phyloP scores from a whole-genome alignment of 2,329 filamentous ascomycete species.

The Penicillium sp. region DNA sequence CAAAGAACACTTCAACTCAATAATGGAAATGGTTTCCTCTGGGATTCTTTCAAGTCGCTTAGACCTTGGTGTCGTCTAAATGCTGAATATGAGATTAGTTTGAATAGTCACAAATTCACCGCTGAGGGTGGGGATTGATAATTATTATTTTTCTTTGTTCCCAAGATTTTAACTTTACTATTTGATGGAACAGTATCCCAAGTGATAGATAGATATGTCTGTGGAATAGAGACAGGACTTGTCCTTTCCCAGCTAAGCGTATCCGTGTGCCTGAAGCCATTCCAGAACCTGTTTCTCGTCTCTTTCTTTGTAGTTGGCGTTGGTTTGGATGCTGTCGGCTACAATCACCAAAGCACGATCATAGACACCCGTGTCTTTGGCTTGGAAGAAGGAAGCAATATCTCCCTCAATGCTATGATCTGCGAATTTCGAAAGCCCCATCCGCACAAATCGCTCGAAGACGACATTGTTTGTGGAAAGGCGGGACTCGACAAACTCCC shows the following conservation, averaged over 20 bases:
- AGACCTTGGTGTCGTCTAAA: no score
- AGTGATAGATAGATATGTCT: background rate
- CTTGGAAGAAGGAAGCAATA: slow-evolving; percentile 81
- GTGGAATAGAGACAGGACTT: background rate
- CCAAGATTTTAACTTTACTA: no score
- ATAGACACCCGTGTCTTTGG: slow-evolving; percentile 84
- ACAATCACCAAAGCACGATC: slow-evolving; percentile 85
- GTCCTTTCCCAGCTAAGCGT: slow-evolving; percentile 47
- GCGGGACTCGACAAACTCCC: slow-evolving; percentile 72
- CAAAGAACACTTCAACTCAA: no score
- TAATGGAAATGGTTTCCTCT: no score
- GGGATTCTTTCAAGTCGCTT: no score
- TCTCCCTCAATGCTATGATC: slow-evolving; percentile 72
- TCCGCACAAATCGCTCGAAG: slow-evolving; percentile 83
- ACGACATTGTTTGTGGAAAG: slow-evolving; percentile 83
- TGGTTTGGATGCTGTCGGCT: slow-evolving; percentile 81
- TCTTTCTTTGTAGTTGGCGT: slow-evolving; percentile 79
- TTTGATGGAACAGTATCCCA: background rate
- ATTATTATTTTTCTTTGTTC: no score
- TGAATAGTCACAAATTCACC: no score
- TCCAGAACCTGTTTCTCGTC: slow-evolving; percentile 75
- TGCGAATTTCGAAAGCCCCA: slow-evolving; percentile 78
- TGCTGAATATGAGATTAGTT: no score
- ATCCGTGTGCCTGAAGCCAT: slow-evolving; percentile 73
- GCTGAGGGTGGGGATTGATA: no score